Base-by-base conservation (phyloP, 2,329 filamentous ascomycete genomes). In the Aspergillus puulaauensis region DNA sequence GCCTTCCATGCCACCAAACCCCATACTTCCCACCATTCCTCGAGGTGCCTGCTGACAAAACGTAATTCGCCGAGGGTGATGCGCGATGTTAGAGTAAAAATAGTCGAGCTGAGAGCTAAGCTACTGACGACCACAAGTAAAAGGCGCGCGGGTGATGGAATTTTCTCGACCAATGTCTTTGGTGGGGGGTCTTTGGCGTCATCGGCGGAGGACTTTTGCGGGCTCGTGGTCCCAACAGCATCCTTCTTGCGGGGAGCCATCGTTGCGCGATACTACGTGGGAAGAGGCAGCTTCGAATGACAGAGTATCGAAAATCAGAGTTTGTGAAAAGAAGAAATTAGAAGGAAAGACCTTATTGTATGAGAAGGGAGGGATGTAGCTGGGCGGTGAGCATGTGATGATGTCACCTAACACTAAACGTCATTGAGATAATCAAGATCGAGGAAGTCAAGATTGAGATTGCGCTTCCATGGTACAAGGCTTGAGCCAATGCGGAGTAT, bases 41-140 rank as follows among this genome's bases (percentile, higher is more conserved):
- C 84, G 59, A 86, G 74, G 56, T 81, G 82, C 67, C 86, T 85
- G 71, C 86, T 89, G 58, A 93, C 82, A 24, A 78, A 77, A 1
- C 86, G 86, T 41, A 96, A 78, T 72, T 93, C 87, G 6, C 83
- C 84, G 14, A 82, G 79, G 5, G 85, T 86, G 61, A 85, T 80
- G 39, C 83, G 80, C 48, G 84, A 81, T 6, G 84, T 78, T 52
- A 88, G 70, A 47, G 85, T 84, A 73, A 90, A 89, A 6, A 90
- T 81, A 17, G 86, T 67, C 15, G 84, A 81, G 62, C 86, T 89
- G 57, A 91, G 75, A 33, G 80, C 77, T 57, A 93, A 79, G 73
- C 80, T 85, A 58, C 81, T 70, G 17, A 82, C 56, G n/a, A 83
- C 73, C 4, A 74, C 70, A 4, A 75, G 73, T 4, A 80, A 68